Conservation (phyloP, 192 early-diverging fungal genomes). For the Mortierella hygrophila region DNA sequence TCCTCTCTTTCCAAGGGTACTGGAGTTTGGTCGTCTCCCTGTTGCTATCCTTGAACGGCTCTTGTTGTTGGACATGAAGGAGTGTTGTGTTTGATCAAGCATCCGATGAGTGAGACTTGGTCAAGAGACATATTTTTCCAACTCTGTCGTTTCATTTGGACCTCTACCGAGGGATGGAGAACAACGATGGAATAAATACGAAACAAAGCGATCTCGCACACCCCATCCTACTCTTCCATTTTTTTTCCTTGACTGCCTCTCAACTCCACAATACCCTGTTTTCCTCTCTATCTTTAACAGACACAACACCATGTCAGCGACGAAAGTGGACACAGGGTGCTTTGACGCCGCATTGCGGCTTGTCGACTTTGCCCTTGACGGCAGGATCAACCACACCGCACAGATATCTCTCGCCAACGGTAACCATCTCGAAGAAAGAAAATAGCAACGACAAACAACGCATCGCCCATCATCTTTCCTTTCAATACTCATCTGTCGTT, state of each 20-base stretch:
- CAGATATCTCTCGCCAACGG: conserved; percentile 37
- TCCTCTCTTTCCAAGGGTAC: background rate
- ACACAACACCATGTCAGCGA: background rate
- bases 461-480: too few species aligned
- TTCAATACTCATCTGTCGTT: background rate
- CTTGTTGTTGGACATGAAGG: background rate
- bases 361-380: conserved; percentile 4
- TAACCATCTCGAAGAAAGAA: background rate
- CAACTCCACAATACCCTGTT: background rate
- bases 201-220: background rate
- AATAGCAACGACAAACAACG: background rate
- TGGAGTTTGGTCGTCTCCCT: background rate
- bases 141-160: background rate
- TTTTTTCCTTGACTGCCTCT: background rate
- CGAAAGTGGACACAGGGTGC: background rate
- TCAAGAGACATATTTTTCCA: background rate
- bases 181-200: background rate
- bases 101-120: background rate
- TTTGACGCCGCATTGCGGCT: conserved; percentile 12
- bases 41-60: background rate
- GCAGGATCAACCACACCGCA: conserved; percentile 30
- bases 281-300: too few species aligned
- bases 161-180: background rate
- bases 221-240: background rate
- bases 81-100: background rate